Conservation (phyloP, 1,284 basidiomycete genomes). For the Sanghuangporus sanghuang region DNA sequence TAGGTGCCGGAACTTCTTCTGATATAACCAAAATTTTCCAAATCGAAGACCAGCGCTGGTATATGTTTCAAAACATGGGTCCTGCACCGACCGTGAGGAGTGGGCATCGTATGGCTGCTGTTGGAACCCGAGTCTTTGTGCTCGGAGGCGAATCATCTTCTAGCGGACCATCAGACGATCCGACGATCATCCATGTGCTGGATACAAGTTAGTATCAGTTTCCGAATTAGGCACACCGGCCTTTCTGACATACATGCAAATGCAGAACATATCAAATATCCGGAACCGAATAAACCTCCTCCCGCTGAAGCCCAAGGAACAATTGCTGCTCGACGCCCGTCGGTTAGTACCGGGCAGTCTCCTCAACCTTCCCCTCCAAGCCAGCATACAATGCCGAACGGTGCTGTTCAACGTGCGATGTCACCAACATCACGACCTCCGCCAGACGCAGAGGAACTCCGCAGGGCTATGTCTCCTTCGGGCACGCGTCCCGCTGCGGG, state of each 20-base stretch:
- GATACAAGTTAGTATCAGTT: slow-evolving; percentile 74
- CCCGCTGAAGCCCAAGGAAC: slow-evolving; percentile 33
- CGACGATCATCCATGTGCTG: slow-evolving; percentile 80
- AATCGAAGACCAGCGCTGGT: slow-evolving; percentile 74
- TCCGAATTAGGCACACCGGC: slow-evolving; percentile 10
- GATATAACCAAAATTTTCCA: background rate
- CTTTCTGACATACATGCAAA: background rate
- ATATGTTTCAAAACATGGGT: slow-evolving; percentile 99
- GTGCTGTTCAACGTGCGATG: slow-evolving; percentile 38
- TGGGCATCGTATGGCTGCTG: slow-evolving; percentile 93
- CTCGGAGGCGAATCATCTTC: slow-evolving; percentile 92
- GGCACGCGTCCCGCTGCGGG: slow-evolving; percentile 32
- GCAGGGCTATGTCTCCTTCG: slow-evolving; percentile 61
- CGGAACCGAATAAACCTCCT: slow-evolving; percentile 55
- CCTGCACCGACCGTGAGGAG: slow-evolving; percentile 87
- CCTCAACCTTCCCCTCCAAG: slow-evolving; percentile 19
- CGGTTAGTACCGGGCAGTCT: slow-evolving; percentile 28
- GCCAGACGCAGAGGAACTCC: slow-evolving; percentile 48
- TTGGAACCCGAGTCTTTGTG: slow-evolving; percentile 85
- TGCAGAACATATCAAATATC: slow-evolving; percentile 92
- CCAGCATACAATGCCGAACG: slow-evolving; percentile 27
- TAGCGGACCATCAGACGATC: slow-evolving; percentile 73
- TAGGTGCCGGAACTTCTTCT: background rate
- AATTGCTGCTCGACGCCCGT: slow-evolving; percentile 34
- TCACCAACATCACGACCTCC: slow-evolving; percentile 45